Conservation (phyloP, 192 early-diverging fungal genomes). For the Coemansia sp. region DNA sequence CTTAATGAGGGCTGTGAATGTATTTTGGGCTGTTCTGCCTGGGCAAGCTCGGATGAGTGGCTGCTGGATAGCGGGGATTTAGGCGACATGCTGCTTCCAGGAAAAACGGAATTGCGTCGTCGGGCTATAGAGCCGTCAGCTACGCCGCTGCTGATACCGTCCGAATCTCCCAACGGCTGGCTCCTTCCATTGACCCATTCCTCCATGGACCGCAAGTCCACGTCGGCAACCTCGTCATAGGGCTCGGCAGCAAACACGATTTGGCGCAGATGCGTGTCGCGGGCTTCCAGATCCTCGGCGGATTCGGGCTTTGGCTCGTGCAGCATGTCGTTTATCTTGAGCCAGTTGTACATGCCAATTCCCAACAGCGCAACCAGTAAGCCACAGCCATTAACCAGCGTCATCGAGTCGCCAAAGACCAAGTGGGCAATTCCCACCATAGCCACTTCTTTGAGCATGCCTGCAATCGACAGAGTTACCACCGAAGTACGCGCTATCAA, state of each 20-base stretch:
- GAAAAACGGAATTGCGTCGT: conserved; percentile 19
- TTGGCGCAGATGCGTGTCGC: conserved; percentile 23
- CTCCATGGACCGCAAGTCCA: background rate
- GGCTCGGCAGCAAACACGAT: conserved; percentile 27
- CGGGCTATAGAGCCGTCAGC: conserved; percentile 13
- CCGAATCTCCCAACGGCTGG: background rate
- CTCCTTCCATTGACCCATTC: conserved; percentile 11
- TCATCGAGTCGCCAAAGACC: conserved; percentile 82
- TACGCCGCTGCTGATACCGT: conserved; percentile 6
- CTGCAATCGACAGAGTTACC: conserved; percentile 84
- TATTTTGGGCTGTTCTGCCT: background rate
- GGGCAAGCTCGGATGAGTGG: background rate
- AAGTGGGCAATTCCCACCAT: conserved; percentile 71
- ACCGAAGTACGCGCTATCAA: conserved; percentile 81
- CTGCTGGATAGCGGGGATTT: background rate
- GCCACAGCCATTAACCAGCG: conserved; percentile 70
- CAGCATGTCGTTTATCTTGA: conserved; percentile 58
- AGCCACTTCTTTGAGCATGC: conserved; percentile 83
- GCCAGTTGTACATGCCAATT: conserved; percentile 72
- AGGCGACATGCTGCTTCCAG: background rate
- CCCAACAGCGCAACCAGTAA: conserved; percentile 79
- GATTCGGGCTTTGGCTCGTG: background rate
- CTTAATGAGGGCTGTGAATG: background rate
- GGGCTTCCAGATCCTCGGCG: background rate
- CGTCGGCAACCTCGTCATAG: conserved; percentile 24